Evolutionary conservation across 1,284 basidiomycete species (phyloP), one percentile per base, ranked within the genome.

Genomic region (Pseudozyma thailandica): DNA sequence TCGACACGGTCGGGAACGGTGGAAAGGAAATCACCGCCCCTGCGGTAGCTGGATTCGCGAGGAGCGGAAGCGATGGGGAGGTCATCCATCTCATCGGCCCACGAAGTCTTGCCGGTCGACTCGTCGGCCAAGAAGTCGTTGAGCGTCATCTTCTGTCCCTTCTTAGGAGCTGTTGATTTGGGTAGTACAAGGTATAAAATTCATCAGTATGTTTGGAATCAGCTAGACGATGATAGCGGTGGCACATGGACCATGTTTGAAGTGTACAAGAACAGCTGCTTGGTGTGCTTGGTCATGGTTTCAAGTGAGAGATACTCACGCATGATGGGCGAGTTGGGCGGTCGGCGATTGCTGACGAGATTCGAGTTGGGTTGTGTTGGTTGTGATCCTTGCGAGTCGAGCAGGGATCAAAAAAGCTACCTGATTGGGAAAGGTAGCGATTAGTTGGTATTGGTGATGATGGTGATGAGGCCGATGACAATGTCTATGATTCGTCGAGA

Each of bases 61-160:
- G 69, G 69, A 47, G 51, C 74, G 53, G 78, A 77, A 20, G 79
- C 71, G 45, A 71, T 69, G 45, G 79, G 77, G 21, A 82, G 71
- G 45, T 82, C 80, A 64, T 79, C 80, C 57, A 82, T 69, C 48
- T 82, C 81, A 48, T 82, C 81, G 21, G 81, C 81, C 81, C 81
- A 82, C 13, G 80, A 79, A 10, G 75, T 74, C 53, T 70, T 80
- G 53, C 80, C 80, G 42, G 76, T 74, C 7, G 71, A 58, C 58
- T 80, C 76, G 48, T 81, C 81, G 53, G 73, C 66, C 42, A 81
- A 62, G 60, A 82, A 82, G 59, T 81, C 81, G 55, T 66, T 74
- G 42, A 82, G 74, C 43, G 76, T 63, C 66, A 80, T 71, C 62
- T 77, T 81, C 45, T 71, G 59, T 39, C 64, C 61, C 55, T 75